Evolutionary conservation across 2,329 filamentous ascomycete species (phyloP).

Genomic region (Calonectria henricotiae): DNA sequence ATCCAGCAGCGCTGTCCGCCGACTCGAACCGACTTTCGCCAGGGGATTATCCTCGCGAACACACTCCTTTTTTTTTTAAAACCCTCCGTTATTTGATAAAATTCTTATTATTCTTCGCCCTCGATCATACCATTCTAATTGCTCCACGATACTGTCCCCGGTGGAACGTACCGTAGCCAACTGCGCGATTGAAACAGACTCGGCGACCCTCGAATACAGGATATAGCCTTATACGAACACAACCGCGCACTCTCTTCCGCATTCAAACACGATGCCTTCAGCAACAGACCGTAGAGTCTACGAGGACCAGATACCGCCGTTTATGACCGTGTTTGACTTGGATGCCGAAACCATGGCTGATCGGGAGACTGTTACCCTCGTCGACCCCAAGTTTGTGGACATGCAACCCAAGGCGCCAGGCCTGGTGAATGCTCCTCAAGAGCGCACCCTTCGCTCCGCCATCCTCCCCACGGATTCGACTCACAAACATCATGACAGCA

Average conservation of each 20-base stretch:
- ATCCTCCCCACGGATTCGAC: conserved; percentile 65
- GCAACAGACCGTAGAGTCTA: conserved; percentile 74
- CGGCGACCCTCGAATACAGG: conserved; percentile 32
- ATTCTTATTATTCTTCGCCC: conserved; percentile 39
- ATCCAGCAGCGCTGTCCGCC: conserved; percentile 54
- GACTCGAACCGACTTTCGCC: conserved; percentile 47
- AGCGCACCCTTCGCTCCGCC: conserved; percentile 60
- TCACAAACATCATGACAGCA: conserved; percentile 83
- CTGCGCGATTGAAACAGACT: conserved; percentile 30
- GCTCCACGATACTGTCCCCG: conserved; percentile 44
- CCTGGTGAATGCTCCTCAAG: conserved; percentile 58
- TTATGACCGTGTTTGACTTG: conserved; percentile 83
- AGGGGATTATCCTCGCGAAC: conserved; percentile 42
- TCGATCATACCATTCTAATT: conserved; percentile 47
- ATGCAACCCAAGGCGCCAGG: conserved; percentile 62
- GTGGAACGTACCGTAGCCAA: conserved; percentile 45
- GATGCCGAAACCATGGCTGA: conserved; percentile 72
- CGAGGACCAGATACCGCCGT: conserved; percentile 81
- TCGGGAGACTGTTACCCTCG: conserved; percentile 69
- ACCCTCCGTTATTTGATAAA: conserved; percentile 31
- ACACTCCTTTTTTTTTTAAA: conserved; percentile 54
- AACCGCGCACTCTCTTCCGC: conserved; percentile 20
- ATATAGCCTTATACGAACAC: conserved; percentile 29
- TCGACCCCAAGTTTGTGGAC: conserved; percentile 69
- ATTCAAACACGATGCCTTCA: conserved; percentile 71